Percentiles rank a stretch among this genome's conserved stretches.
phyloP scores from a whole-genome alignment of 768 basidiomycete species.

The Rhizopogon roseolus region DNA sequence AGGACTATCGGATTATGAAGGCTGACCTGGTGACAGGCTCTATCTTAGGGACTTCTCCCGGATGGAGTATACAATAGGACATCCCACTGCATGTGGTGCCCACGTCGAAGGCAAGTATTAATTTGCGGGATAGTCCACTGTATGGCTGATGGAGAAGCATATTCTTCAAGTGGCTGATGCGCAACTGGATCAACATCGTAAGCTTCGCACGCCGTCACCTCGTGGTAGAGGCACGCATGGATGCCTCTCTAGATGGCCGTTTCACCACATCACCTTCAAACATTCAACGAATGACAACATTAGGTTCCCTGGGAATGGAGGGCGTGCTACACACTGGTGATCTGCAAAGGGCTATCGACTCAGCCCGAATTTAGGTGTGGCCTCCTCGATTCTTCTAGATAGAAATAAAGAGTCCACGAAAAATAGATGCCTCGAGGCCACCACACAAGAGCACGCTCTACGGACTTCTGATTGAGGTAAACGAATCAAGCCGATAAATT shows the following conservation, averaged over 20 bases:
- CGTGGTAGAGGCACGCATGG: background rate
- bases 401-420: background rate
- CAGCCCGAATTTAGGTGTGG: too few relatives aligned
- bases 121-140: slow-evolving; percentile 28
- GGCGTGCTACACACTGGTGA: background rate
- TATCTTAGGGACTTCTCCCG: slow-evolving; percentile 31
- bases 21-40: slow-evolving; percentile 29
- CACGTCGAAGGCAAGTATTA: slow-evolving; percentile 36
- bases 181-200: background rate
- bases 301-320: background rate
- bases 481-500: background rate
- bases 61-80: slow-evolving; percentile 38
- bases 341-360: background rate
- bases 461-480: background rate
- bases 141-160: slow-evolving; percentile 35
- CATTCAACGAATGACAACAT: background rate
- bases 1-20: background rate
- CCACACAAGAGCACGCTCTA: background rate
- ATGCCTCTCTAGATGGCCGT: background rate
- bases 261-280: background rate
- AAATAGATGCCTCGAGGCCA: background rate
- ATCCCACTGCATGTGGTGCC: slow-evolving; percentile 39
- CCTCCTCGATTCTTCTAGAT: background rate
- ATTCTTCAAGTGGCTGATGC: background rate
- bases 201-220: background rate